Evolutionary conservation across 1,284 basidiomycete genomes (phyloP).

Genomic region (Athelia sp.): DNA sequence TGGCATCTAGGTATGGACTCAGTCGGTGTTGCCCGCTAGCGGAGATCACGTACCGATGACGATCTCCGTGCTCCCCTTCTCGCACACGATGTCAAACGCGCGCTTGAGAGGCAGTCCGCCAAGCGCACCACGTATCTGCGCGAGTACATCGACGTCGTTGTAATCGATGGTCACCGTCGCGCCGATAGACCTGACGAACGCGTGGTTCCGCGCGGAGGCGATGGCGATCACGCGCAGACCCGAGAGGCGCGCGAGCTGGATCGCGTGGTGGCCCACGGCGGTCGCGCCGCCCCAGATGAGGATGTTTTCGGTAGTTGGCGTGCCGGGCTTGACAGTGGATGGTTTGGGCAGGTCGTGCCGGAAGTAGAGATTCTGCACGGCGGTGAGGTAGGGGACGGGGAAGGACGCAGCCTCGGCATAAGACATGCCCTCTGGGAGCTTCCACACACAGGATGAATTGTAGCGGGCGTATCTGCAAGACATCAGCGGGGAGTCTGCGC

Average conservation of each 20-base stretch:
- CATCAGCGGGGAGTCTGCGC: neutral
- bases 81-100: conserved; percentile 3
- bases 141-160: conserved; percentile 12
- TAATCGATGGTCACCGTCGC: conserved; percentile 30
- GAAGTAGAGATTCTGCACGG: conserved; percentile 10
- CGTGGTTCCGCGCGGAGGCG: conserved; percentile 29
- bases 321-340: neutral
- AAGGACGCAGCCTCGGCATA: conserved; percentile 6
- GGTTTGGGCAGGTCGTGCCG: conserved; percentile 9
- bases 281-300: conserved; percentile 36
- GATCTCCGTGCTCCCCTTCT: conserved; percentile 5
- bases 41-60: neutral
- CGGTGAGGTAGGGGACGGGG: conserved; percentile 8
- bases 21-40: neutral
- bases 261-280: conserved; percentile 33
- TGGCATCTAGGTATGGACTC: neutral
- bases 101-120: conserved; percentile 1
- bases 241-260: conserved; percentile 31
- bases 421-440: conserved; percentile 5
- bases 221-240: conserved; percentile 31
- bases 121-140: conserved; percentile 10
- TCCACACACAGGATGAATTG: conserved; percentile 2
- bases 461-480: conserved; percentile 8
- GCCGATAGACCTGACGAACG: conserved; percentile 30
- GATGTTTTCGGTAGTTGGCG: conserved; percentile 4